A percentile compares a stretch with the other conserved stretches of the same genome.
These are phyloP conservation scores for Pseudozyma thailandica DNA, from an alignment of 1,284 basidiomycete species.

Conservation along the genomic window DNA sequence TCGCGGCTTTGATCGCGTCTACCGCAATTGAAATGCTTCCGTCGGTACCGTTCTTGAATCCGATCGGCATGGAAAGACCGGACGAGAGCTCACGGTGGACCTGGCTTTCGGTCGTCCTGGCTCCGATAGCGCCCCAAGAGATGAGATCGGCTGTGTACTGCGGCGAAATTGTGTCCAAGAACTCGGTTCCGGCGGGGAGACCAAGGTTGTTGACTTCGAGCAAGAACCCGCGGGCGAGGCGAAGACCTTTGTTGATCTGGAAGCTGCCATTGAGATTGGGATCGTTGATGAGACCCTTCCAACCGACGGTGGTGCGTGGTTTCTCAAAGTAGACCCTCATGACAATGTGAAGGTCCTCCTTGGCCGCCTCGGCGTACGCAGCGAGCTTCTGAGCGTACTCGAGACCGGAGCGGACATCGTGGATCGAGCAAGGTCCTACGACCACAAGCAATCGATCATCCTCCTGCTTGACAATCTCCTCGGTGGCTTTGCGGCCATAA, in stretches of 20 bases:
- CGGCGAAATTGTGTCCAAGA: conserved; percentile 81
- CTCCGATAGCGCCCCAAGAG: conserved; percentile 95
- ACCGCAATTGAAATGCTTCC: conserved; percentile 74
- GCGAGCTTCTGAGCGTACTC: conserved; percentile 73
- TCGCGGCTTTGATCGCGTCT: conserved; percentile 93
- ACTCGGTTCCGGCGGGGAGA: conserved; percentile 69
- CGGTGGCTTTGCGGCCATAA: conserved; percentile 52
- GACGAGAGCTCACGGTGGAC: conserved; percentile 87
- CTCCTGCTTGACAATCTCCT: conserved; percentile 59
- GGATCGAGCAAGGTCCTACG: conserved; percentile 66
- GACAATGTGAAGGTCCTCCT: conserved; percentile 89
- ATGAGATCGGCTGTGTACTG: conserved; percentile 97
- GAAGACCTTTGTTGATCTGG: conserved; percentile 95
- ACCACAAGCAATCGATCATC: conserved; percentile 66
- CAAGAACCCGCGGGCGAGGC: conserved; percentile 87
- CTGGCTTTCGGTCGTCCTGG: conserved; percentile 83
- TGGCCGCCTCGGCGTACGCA: conserved; percentile 81
- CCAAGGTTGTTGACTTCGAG: conserved; percentile 72
- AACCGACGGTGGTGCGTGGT: conserved; percentile 87
- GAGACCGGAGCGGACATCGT: conserved; percentile 64
- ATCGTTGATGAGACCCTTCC: conserved; percentile 98
- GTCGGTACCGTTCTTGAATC: conserved; percentile 74
- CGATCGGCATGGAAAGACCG: conserved; percentile 87
- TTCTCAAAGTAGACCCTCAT: conserved; percentile 74
- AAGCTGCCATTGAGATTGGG: conserved; percentile 83